phyloP scores from a whole-genome alignment of 805 yeast species.

The Yamadazyma sp. region DNA sequence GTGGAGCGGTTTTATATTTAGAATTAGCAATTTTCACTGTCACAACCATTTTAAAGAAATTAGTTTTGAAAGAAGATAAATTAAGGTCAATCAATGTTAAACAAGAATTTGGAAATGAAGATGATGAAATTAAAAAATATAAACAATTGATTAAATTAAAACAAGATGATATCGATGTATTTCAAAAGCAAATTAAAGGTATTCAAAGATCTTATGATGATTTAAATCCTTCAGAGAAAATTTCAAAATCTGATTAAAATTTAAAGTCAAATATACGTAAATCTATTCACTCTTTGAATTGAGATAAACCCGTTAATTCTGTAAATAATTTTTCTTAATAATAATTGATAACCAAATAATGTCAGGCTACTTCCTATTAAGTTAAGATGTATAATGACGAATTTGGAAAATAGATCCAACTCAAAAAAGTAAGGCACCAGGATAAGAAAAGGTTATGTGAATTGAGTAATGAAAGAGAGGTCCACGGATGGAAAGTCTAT shows the following conservation, averaged over 20 bases:
- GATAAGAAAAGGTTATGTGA: too few species aligned
- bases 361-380: too few species aligned
- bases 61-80: slow-evolving; percentile 44
- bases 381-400: too few species aligned
- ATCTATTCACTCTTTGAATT: too few species aligned
- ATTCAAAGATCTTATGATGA: slow-evolving; percentile 49
- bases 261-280: too few species aligned
- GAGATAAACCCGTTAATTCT: too few species aligned
- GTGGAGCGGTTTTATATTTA: slow-evolving; percentile 61
- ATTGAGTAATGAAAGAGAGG: too few species aligned
- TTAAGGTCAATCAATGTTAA: slow-evolving; percentile 11
- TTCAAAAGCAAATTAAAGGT: slow-evolving; percentile 51
- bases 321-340: too few species aligned
- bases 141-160: slow-evolving; percentile 35
- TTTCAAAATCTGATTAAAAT: neutral
- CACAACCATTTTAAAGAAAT: slow-evolving; percentile 48
- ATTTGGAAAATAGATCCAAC: too few species aligned
- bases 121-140: slow-evolving; percentile 31
- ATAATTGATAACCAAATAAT: too few species aligned
- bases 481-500: too few species aligned
- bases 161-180: slow-evolving; percentile 42
- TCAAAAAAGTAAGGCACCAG: too few species aligned
- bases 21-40: slow-evolving; percentile 54
- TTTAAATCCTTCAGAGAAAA: slow-evolving; percentile 18
- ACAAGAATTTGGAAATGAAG: slow-evolving; percentile 16